Conservation (phyloP, 2,329 filamentous ascomycete genomes). For the Ophiosphaerella narmari region DNA sequence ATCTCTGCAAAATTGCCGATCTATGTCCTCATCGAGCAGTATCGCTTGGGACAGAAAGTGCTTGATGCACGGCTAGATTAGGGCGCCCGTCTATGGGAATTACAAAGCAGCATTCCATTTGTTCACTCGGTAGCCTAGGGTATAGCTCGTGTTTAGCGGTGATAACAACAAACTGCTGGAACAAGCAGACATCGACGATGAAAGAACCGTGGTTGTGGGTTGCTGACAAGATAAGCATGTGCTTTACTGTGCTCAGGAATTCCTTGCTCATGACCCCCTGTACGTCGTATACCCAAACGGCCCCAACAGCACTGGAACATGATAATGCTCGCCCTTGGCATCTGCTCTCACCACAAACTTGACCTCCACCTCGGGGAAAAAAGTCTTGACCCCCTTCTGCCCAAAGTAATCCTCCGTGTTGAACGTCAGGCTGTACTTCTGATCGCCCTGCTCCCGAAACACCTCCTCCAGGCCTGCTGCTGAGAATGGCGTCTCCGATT, state of each 20-base stretch:
- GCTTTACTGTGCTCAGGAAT: no score
- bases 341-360: constrained; percentile 56
- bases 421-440: constrained; percentile 72
- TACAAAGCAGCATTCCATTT: constrained; percentile 4
- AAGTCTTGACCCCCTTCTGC: constrained; percentile 56
- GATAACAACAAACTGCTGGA: no score
- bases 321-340: constrained; percentile 67
- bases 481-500: constrained; percentile 53
- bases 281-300: constrained; percentile 85
- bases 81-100: constrained; percentile 1
- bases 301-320: constrained; percentile 77
- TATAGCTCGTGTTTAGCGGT: neutral
- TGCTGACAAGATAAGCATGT: neutral
- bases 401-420: constrained; percentile 75
- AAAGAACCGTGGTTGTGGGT: no score
- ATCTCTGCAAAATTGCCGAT: constrained; percentile 20
- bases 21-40: constrained; percentile 8
- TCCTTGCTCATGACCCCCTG: constrained; percentile 56
- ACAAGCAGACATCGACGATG: no score
- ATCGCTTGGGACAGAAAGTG: constrained; percentile 1
- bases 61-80: constrained; percentile 1
- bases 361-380: constrained; percentile 63
- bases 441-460: constrained; percentile 47
- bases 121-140: neutral
- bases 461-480: constrained; percentile 45